Percentiles rank a stretch among this genome's conserved stretches.
phyloP scores from a whole-genome alignment of 164 flowering plant genomes.

The Santalum album region DNA sequence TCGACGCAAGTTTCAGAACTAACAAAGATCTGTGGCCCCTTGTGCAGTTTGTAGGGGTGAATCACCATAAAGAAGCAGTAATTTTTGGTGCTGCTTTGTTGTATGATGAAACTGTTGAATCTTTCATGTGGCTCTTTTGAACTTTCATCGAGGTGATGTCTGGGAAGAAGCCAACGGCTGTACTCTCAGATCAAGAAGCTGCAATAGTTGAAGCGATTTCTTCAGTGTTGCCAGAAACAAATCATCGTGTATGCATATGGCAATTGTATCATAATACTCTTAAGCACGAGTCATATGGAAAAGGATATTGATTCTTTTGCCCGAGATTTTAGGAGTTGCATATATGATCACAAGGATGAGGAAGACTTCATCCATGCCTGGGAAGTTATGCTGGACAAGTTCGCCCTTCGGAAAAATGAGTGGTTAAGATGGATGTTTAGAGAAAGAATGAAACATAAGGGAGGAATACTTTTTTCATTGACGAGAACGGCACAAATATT shows the following conservation, averaged over 20 bases:
- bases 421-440: conserved; percentile 17
- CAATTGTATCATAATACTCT: conserved; percentile 22
- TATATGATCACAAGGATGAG: conserved; percentile 14
- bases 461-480: conserved; percentile 11
- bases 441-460: conserved; percentile 16
- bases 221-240: conserved; percentile 15
- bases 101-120: too few relatives aligned
- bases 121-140: conserved; percentile 23
- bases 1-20: conserved; percentile 21
- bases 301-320: conserved; percentile 11
- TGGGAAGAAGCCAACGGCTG: conserved; percentile 24
- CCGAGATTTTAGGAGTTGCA: conserved; percentile 11
- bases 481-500: conserved; percentile 3
- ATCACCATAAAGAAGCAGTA: conserved; percentile 25
- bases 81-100: too few relatives aligned
- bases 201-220: conserved; percentile 17
- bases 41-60: conserved; percentile 25
- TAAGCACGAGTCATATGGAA: conserved; percentile 10
- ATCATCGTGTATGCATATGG: conserved; percentile 26
- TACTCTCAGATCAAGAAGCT: conserved; percentile 28
- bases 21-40: conserved; percentile 16
- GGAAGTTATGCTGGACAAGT: conserved; percentile 12
- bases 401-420: conserved; percentile 7
- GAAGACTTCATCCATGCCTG: conserved; percentile 18
- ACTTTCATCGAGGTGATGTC: conserved; percentile 22